phyloP scores from a whole-genome alignment of 208 protist genomes.

The Crithidia brevicula region DNA sequence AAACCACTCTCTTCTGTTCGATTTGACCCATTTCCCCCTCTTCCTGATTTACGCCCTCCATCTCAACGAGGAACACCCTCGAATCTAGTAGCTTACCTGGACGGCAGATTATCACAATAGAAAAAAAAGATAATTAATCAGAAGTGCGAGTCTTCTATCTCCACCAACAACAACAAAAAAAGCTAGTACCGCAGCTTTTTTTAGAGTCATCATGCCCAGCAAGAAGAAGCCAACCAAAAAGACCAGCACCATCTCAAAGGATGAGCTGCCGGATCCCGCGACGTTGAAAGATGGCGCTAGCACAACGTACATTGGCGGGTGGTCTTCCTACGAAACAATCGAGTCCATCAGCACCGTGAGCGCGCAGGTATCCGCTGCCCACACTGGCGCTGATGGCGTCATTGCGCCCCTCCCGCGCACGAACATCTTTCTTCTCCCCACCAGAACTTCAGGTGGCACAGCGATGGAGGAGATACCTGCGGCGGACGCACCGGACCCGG shows the following conservation, averaged over 20 bases:
- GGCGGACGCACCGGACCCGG: slow-evolving; percentile 9
- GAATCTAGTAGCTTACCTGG: no score
- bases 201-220: slow-evolving; percentile 25
- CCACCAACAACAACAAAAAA: no score
- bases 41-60: no score
- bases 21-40: no score
- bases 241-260: slow-evolving; percentile 46
- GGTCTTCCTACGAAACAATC: slow-evolving; percentile 65
- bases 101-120: no score
- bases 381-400: slow-evolving; percentile 59
- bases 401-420: slow-evolving; percentile 59
- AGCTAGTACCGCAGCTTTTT: no score
- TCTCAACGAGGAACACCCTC: no score
- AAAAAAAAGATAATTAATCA: no score
- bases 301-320: slow-evolving; percentile 80
- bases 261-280: slow-evolving; percentile 65
- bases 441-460: slow-evolving; percentile 1
- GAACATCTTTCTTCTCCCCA: slow-evolving; percentile 64
- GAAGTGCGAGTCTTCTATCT: no score
- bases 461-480: not conserved
- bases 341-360: slow-evolving; percentile 63
- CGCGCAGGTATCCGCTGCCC: slow-evolving; percentile 39
- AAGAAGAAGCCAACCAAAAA: slow-evolving; percentile 48
- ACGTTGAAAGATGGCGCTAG: slow-evolving; percentile 57
- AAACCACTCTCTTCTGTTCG: no score